Conservation (phyloP, 2,329 filamentous ascomycete genomes). For the Metarhizium brunneum region DNA sequence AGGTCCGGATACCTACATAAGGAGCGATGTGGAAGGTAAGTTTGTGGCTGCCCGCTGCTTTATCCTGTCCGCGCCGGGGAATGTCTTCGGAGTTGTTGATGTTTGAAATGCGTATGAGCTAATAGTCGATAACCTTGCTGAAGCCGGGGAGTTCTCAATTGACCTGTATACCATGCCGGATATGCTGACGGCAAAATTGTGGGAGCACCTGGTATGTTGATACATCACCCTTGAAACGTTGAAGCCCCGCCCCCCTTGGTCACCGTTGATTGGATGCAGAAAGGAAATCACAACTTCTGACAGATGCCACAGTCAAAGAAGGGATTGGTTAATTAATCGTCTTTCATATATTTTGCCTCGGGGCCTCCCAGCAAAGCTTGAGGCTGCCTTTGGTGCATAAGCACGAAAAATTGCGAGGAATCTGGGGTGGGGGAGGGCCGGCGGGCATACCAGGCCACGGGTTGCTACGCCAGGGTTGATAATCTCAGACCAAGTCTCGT, state of each 20-base stretch:
- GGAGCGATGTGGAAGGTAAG: conserved; percentile 93
- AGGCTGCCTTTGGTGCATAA: not conserved
- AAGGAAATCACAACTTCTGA: not conserved
- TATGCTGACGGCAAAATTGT: conserved; percentile 79
- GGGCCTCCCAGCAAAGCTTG: not conserved
- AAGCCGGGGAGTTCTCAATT: conserved; percentile 93
- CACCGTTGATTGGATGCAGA: not conserved
- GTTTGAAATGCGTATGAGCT: conserved; percentile 18
- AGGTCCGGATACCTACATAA: conserved; percentile 85
- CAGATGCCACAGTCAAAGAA: conserved; percentile 26
- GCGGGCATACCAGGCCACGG: not conserved
- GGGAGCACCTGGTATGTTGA: conserved; percentile 63
- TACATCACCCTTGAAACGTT: not conserved
- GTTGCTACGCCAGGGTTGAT: not conserved
- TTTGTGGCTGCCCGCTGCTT: conserved; percentile 14
- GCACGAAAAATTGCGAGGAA: not conserved
- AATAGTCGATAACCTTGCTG: conserved; percentile 26
- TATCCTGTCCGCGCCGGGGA: conserved; percentile 3
- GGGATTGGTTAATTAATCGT: conserved; percentile 21
- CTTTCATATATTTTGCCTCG: not conserved
- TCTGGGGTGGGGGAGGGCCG: not conserved
- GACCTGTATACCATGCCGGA: conserved; percentile 97
- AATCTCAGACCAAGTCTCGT: not conserved
- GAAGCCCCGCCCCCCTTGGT: not conserved
- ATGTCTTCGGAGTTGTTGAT: conserved; percentile 18